Percentiles rank a stretch among this genome's conserved stretches.
Conservation (phyloP, 1,139 yeast species). For the Magnusiomyces paraingens region DNA sequence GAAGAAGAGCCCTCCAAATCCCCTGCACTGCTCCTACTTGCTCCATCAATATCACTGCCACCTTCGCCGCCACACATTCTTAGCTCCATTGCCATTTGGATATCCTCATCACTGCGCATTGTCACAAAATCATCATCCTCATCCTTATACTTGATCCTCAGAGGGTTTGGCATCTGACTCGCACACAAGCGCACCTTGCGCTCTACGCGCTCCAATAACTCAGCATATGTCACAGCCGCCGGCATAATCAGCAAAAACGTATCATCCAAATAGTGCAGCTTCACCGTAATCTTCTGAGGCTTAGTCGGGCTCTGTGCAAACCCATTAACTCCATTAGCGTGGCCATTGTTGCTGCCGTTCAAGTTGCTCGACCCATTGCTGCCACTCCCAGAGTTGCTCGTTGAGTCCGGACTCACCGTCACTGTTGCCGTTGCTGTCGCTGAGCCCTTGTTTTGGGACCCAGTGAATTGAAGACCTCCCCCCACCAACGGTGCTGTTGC, state of each 20-base stretch:
- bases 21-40: neutral
- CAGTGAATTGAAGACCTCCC: too few relatives aligned
- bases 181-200: slow-evolving; percentile 42
- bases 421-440: too few relatives aligned
- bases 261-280: slow-evolving; percentile 43
- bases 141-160: slow-evolving; percentile 74
- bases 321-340: neutral
- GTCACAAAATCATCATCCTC: slow-evolving; percentile 94
- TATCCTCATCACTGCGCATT: slow-evolving; percentile 77
- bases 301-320: neutral
- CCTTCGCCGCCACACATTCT: neutral
- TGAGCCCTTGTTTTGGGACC: too few relatives aligned
- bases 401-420: too few relatives aligned
- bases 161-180: slow-evolving; percentile 34
- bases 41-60: neutral
- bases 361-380: neutral
- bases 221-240: slow-evolving; percentile 41
- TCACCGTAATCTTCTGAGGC: slow-evolving; percentile 37
- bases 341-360: neutral
- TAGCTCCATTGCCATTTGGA: slow-evolving; percentile 39
- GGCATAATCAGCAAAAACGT: slow-evolving; percentile 45
- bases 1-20: neutral
- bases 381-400: too few relatives aligned
- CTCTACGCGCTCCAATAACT: slow-evolving; percentile 40
- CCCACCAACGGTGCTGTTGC: too few relatives aligned